Evolutionary conservation across 108 stramenopile species (phyloP), one percentile per base, ranked within the genome.

Genomic region (Cyclotella kingstonii): DNA sequence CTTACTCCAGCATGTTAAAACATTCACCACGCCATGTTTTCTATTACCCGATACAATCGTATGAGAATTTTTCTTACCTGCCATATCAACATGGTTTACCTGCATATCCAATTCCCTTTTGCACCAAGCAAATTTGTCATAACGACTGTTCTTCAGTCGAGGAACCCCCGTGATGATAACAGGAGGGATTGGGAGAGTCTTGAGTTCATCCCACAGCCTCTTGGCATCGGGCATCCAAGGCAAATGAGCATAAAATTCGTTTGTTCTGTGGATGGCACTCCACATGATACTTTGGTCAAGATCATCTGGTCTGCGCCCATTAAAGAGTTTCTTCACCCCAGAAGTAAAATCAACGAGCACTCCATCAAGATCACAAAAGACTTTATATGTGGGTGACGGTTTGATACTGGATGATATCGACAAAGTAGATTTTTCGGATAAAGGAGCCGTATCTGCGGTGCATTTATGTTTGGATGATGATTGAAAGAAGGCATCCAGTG

Each of bases 351-450:
- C 86, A n/a, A 75, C 76, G 27, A 91, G 71, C 11, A 87, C 86
- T 33, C 90, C 90, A 44, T 91, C 90, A 42, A 91, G 62, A 53
- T 91, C 90, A 52, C 90, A 91, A 43, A 82, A 91, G 29, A 91
- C 66, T 44, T 79, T 80, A 65, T 74, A 81, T 41, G 49, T 51
- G 25, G 56, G 63, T 9, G 47, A 36, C 4, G 48, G 54, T 17
- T 46, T 22, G 17, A 46, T 17, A 8, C 31, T 27, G 19, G 29
- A 14, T 52, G 27, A 22, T 53, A 39, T 23, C 28, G 65, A 23
- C 36, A 49, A 15, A 0, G 38, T 2, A 15, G 56, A 11, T 27
- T 55, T 27, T 26, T 15, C 8, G 14, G 66, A 15, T 41, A 58
- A 34, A 26, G 46, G 47, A 8, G 1, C 29, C 18, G 31, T 46